phyloP scores from a whole-genome alignment of 2,329 filamentous ascomycete genomes.

The Aspergillus sp. region DNA sequence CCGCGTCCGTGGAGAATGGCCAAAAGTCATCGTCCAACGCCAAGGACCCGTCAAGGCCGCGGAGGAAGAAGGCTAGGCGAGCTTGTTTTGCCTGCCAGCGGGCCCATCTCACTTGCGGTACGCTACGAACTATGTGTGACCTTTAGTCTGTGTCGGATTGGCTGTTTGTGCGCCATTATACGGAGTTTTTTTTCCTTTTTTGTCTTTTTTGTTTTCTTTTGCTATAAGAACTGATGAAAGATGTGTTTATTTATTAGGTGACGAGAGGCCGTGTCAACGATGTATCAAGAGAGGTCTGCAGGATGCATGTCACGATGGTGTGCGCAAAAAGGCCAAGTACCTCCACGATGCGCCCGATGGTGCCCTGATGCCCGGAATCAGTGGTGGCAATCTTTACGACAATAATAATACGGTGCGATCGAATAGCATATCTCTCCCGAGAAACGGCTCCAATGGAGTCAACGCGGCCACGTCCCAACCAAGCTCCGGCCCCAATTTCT shows the following conservation, averaged over 20 bases:
- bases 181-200: no score
- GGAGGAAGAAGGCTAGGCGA: slow-evolving; percentile 89
- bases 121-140: slow-evolving; percentile 38
- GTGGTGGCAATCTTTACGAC: slow-evolving; percentile 51
- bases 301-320: slow-evolving; percentile 87
- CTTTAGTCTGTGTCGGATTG: not conserved
- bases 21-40: slow-evolving; percentile 51
- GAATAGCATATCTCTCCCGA: slow-evolving; percentile 25
- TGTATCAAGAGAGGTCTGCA: slow-evolving; percentile 91
- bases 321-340: slow-evolving; percentile 98
- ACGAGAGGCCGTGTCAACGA: slow-evolving; percentile 86
- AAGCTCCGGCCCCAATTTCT: slow-evolving; percentile 23
- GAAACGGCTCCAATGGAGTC: slow-evolving; percentile 23
- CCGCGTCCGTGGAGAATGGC: slow-evolving; percentile 54
- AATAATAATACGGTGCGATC: slow-evolving; percentile 16
- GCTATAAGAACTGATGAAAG: slow-evolving; percentile 16
- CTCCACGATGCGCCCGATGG: slow-evolving; percentile 91
- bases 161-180: no score
- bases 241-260: slow-evolving; percentile 51
- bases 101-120: slow-evolving; percentile 97
- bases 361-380: slow-evolving; percentile 76
- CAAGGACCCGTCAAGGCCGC: slow-evolving; percentile 82
- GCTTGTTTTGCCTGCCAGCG: slow-evolving; percentile 96
- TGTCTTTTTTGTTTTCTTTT: not conserved
- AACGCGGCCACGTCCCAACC: slow-evolving; percentile 18